Evolutionary conservation across 2,329 filamentous ascomycete genomes (phyloP).

Genomic region (Scedosporium apiospermum): DNA sequence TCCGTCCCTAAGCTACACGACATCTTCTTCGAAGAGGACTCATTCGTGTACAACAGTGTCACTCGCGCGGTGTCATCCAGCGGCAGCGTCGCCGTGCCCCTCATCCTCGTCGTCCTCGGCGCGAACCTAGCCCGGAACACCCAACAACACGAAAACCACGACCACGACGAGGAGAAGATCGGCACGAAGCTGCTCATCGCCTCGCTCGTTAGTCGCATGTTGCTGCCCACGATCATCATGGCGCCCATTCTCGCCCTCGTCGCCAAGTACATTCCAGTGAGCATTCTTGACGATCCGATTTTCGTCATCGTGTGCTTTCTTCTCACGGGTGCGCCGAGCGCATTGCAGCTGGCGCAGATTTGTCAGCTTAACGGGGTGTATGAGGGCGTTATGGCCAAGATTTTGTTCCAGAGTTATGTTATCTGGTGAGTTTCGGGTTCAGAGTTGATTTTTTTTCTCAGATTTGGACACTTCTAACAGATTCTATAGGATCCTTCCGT

Average conservation of each 20-base stretch:
- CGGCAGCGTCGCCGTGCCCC: constrained; percentile 82
- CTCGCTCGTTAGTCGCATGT: constrained; percentile 79
- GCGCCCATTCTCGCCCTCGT: constrained; percentile 76
- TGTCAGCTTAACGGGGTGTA: constrained; percentile 97
- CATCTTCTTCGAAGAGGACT: constrained; percentile 80
- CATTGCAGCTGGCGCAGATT: constrained; percentile 91
- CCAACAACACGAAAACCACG: constrained; percentile 55
- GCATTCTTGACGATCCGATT: constrained; percentile 93
- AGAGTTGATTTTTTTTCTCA: too few relatives aligned
- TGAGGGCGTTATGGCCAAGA: constrained; percentile 84
- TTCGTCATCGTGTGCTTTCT: constrained; percentile 98
- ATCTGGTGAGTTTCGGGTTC: constrained; percentile 74
- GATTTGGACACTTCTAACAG: constrained; percentile 22
- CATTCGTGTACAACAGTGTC: constrained; percentile 87
- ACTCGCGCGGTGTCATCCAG: constrained; percentile 79
- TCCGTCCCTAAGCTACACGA: constrained; percentile 74
- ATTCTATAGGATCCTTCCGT: constrained; percentile 70
- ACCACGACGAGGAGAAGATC: constrained; percentile 60
- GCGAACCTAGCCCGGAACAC: constrained; percentile 93
- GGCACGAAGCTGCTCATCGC: constrained; percentile 75
- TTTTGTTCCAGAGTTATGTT: constrained; percentile 82
- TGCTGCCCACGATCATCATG: constrained; percentile 87
- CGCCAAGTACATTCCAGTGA: constrained; percentile 85
- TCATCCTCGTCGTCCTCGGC: constrained; percentile 91
- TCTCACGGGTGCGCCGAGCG: constrained; percentile 85